phyloP scores from a whole-genome alignment of 2,329 filamentous ascomycete species.

The Chaetothyriales sp. region DNA sequence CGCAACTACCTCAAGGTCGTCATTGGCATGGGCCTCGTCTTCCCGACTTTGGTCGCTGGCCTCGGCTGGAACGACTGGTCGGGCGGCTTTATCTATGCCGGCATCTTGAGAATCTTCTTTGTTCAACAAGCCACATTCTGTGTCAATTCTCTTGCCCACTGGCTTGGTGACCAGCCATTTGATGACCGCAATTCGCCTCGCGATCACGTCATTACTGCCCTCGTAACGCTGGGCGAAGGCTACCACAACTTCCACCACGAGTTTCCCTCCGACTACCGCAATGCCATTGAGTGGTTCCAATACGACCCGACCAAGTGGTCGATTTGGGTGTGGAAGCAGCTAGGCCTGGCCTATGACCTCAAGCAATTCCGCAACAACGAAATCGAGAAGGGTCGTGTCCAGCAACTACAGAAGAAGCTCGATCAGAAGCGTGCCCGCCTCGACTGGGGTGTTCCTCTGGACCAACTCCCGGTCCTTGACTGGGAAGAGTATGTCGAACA shows the following conservation, averaged over 20 bases:
- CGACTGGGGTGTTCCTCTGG: constrained; percentile 75
- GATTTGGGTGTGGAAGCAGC: constrained; percentile 72
- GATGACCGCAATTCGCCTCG: constrained; percentile 85
- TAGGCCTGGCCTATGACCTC: constrained; percentile 71
- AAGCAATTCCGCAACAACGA: constrained; percentile 88
- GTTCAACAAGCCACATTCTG: constrained; percentile 89
- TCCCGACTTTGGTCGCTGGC: constrained; percentile 63
- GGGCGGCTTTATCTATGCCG: constrained; percentile 72
- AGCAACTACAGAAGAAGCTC: constrained; percentile 85
- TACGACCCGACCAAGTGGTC: constrained; percentile 87
- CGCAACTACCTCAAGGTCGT: constrained; percentile 72
- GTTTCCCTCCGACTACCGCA: constrained; percentile 86
- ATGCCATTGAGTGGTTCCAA: constrained; percentile 81
- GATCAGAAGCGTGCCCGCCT: constrained; percentile 71
- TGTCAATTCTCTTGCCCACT: constrained; percentile 81
- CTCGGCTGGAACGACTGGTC: constrained; percentile 68
- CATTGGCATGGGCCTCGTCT: constrained; percentile 59
- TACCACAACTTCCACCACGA: constrained; percentile 97
- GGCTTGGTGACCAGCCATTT: constrained; percentile 83
- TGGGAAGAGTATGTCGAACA: constrained; percentile 77
- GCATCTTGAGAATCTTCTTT: constrained; percentile 76
- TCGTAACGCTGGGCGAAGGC: constrained; percentile 74
- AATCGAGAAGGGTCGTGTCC: constrained; percentile 80
- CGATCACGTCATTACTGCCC: constrained; percentile 73
- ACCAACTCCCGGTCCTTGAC: constrained; percentile 70